phyloP scores from a whole-genome alignment of 1,284 basidiomycete genomes.

The Volvariella surrecta region DNA sequence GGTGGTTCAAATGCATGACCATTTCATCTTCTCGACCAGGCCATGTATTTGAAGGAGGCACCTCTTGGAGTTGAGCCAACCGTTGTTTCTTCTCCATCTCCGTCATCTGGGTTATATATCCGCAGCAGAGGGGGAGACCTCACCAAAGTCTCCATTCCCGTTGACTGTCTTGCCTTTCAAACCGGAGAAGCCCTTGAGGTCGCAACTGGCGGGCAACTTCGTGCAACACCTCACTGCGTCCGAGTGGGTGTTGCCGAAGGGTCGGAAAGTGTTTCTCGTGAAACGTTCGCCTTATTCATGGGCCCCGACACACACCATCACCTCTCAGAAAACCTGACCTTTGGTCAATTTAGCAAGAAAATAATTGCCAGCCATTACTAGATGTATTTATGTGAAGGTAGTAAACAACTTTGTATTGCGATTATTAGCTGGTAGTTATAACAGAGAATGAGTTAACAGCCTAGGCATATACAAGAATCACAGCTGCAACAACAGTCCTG shows the following conservation, averaged over 20 bases:
- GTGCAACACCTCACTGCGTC: constrained; percentile 90
- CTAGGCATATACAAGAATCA: no score
- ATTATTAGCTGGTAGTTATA: no score
- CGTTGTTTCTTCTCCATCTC: constrained; percentile 58
- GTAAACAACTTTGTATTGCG: no score
- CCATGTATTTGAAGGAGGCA: constrained; percentile 63
- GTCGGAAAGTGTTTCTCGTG: constrained; percentile 55
- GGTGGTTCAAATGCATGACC: constrained; percentile 1
- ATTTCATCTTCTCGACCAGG: constrained; percentile 38
- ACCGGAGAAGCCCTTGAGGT: constrained; percentile 89
- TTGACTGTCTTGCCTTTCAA: constrained; percentile 81
- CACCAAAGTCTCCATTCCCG: constrained; percentile 78
- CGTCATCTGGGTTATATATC: constrained; percentile 82
- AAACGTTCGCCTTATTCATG: constrained; percentile 88
- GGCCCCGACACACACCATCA: constrained; percentile 80
- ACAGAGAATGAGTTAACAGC: no score
- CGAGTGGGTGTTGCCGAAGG: constrained; percentile 46
- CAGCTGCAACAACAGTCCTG: no score
- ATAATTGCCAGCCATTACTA: constrained; percentile 78
- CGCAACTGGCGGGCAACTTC: constrained; percentile 66
- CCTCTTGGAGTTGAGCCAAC: constrained; percentile 29
- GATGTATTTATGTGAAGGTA: constrained; percentile 21
- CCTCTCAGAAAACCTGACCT: constrained; percentile 65
- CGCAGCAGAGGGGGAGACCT: constrained; percentile 69
- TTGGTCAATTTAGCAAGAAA: constrained; percentile 82